Conservation (phyloP, 257 asterid genomes). For the Verbascum thapsus region DNA sequence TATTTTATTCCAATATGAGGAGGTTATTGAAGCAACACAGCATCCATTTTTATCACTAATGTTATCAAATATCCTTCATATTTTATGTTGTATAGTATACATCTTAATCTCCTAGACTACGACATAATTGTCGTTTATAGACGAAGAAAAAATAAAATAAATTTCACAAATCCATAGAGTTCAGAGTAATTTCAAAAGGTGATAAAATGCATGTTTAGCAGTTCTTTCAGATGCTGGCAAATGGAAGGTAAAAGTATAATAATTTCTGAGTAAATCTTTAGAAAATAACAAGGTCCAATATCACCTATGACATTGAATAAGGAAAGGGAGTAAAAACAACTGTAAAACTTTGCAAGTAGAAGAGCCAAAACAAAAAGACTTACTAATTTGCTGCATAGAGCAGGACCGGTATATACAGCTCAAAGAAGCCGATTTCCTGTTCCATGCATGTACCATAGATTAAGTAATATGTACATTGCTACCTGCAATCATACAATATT, state of each 20-base stretch:
- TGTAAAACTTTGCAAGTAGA: neutral
- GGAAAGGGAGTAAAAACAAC: neutral
- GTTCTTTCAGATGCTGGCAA: neutral
- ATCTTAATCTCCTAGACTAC: neutral
- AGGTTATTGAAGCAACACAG: neutral
- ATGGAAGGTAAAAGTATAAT: conserved; percentile 9
- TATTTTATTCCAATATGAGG: neutral
- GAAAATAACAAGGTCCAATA: neutral
- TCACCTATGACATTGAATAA: neutral
- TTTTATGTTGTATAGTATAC: neutral
- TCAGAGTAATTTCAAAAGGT: no score
- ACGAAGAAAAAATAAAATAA: neutral
- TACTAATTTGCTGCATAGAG: neutral
- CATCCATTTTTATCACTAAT: conserved; percentile 1
- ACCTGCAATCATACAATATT: neutral
- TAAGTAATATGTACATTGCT: neutral
- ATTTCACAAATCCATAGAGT: no score
- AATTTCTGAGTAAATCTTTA: neutral
- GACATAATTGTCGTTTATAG: conserved; percentile 1
- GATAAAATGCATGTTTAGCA: neutral
- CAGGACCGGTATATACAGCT: neutral
- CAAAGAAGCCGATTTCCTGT: neutral
- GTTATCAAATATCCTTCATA: neutral
- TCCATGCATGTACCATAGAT: neutral
- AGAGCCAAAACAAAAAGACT: neutral